These are phyloP conservation scores for Daedalea quercina DNA, from an alignment of 768 basidiomycete genomes.

Conservation along the genomic window DNA sequence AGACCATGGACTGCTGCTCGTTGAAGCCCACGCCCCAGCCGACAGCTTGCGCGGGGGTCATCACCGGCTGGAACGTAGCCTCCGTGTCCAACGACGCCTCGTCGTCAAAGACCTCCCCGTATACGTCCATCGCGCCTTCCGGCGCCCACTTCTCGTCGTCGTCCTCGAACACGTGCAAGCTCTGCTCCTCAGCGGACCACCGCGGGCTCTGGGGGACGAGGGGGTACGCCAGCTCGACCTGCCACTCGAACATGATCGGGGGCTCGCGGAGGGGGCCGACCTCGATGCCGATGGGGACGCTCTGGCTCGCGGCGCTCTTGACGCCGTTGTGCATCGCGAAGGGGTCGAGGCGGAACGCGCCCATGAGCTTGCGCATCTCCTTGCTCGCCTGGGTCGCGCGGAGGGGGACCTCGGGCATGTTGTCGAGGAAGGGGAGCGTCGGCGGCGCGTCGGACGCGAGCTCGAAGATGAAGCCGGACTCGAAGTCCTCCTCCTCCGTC, in stretches of 20 bases:
- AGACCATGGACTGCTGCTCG: not conserved
- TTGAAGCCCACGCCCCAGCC: constrained; percentile 9
- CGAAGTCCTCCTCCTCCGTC: constrained; percentile 12
- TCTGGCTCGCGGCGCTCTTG: constrained; percentile 23
- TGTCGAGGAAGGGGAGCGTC: not conserved
- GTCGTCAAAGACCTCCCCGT: not conserved
- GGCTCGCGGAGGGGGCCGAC: constrained; percentile 55
- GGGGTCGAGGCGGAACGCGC: constrained; percentile 68
- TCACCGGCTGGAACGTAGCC: constrained; percentile 13
- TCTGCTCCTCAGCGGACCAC: constrained; percentile 2
- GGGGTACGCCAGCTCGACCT: constrained; percentile 32
- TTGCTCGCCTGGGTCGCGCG: constrained; percentile 69
- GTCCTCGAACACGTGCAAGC: constrained; percentile 3
- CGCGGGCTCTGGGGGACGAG: constrained; percentile 4
- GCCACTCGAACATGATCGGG: constrained; percentile 61
- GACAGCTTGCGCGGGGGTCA: constrained; percentile 18
- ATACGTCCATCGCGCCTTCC: not conserved
- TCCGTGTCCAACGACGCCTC: not conserved
- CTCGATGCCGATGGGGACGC: constrained; percentile 26
- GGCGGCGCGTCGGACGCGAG: constrained; percentile 6
- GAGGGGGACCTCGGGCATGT: constrained; percentile 45
- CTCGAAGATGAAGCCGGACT: constrained; percentile 15
- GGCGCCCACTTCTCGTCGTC: constrained; percentile 5
- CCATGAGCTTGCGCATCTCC: constrained; percentile 73
- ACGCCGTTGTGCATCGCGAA: constrained; percentile 53